Conservation (phyloP, 2,329 filamentous ascomycete genomes). For the Trichoderma simmonsii region DNA sequence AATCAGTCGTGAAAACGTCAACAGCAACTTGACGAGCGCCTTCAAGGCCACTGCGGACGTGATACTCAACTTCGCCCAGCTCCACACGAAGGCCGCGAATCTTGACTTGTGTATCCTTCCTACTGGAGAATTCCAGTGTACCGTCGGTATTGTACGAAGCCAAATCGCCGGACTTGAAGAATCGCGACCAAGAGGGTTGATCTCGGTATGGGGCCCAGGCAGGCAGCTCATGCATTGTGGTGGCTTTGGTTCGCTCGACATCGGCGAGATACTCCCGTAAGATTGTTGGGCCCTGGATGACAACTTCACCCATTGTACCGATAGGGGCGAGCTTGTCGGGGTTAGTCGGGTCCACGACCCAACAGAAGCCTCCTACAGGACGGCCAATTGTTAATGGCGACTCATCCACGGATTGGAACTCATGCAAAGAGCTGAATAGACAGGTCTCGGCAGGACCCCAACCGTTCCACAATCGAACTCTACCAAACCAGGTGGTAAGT, state of each 20-base stretch:
- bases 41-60: constrained; percentile 1
- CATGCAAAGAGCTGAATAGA: constrained; percentile 22
- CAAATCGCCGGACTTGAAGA: constrained; percentile 47
- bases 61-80: constrained; percentile 30
- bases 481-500: constrained; percentile 19
- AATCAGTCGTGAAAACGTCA: constrained; percentile 1
- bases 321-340: constrained; percentile 24
- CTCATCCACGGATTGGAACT: not conserved
- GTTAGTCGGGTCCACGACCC: constrained; percentile 25
- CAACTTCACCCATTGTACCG: constrained; percentile 31
- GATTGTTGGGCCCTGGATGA: constrained; percentile 43
- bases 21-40: constrained; percentile 11
- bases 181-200: constrained; percentile 18
- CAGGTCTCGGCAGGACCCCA: constrained; percentile 43
- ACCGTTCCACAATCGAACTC: constrained; percentile 36
- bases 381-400: constrained; percentile 16
- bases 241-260: constrained; percentile 36
- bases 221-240: constrained; percentile 34
- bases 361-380: constrained; percentile 17
- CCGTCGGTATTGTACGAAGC: constrained; percentile 40
- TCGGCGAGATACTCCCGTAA: constrained; percentile 47
- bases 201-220: constrained; percentile 3
- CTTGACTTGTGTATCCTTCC: constrained; percentile 57
- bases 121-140: constrained; percentile 42
- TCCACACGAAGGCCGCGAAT: constrained; percentile 53